Base-by-base conservation (phyloP, 768 basidiomycete genomes). In the Macrocybe gigantea region DNA sequence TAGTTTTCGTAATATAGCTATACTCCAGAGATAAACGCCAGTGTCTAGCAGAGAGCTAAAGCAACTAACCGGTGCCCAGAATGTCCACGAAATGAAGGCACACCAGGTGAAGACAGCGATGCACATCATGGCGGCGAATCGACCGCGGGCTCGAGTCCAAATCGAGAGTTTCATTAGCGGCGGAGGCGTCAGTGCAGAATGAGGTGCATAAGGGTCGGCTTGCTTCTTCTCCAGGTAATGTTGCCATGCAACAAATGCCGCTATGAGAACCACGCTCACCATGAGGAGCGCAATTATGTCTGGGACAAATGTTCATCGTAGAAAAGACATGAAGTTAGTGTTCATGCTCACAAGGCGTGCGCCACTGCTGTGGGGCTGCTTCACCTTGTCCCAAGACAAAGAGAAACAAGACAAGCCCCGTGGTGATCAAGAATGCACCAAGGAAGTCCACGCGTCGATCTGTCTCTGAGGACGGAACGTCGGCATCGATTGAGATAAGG, bases 1-100 rank as follows among this genome's bases (percentile, higher is more conserved):
- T 82, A 91, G 41, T 78, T 72, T 56, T 91, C 86, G 59, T 88
- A 91, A 57, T 81, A 89, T 5, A 89, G 58, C 80, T 88, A 48
- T 9, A 14, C 1, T 12, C 35, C 11, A 32, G 74, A 71, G 22
- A 75, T 68, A n/a, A 72, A 71, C 30, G 66, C 60, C 38, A 73
- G 45, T 13, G 10, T 34, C 46, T 10, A 30, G 45, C n/a, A 31
- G 41, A 40, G 33, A 29, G 22, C 22, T 22, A 4, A 22, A 46
- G 2, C 22, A 22, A 22, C 42, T 33, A 32, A 60, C 63, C 47
- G 59, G 56, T 6, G 53, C 50, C 63, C 64, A 65, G 49, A 80
- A 74, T 5, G 52, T 56, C 74, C 77, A 85, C 11, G 63, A 55
- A 8, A 71, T 55, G 67, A 84, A 84, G 1, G 72, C 64, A 40